Evolutionary conservation across 2,329 filamentous ascomycete genomes (phyloP), one percentile per base, ranked within the genome.

Genomic region (Magnaporthiopsis poae): DNA sequence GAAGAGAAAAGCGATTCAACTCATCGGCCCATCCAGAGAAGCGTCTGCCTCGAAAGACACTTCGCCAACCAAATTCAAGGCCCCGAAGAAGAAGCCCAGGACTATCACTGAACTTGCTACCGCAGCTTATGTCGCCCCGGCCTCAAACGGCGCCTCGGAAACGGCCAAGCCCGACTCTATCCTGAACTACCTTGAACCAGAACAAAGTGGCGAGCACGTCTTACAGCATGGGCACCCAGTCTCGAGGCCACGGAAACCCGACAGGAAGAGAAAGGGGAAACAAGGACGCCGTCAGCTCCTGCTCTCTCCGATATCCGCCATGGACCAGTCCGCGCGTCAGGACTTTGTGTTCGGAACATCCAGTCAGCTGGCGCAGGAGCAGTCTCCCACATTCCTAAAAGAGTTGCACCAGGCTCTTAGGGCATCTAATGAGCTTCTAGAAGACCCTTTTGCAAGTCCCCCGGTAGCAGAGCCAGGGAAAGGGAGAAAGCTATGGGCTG

Each of bases 291-390:
- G 80, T 27, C 78, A 80, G 60, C 75, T 84, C 25, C 74, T 96
- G 2, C 78, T 91, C 13, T 91, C 90, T 0, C 91, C 91, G 0
- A 80, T 79, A 63, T 84, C 88, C 31, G 92, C 91, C 1, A 76
- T 88, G 61, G 84, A 84, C 65, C 83, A 89, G 70, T 84, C 90
- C 18, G 81, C 84, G 3, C 80, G 84, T 1, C 92, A 95, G 74
- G 86, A 92, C 68, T 90, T 93, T 72, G 78, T 96, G 0, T 96
- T 96, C 76, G 92, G 91, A 0, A 95, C 91, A 0, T 93, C 90
- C 1, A 96, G 92, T 74, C 92, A 96, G 74, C 78, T 96, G 31
- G 89, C 88, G 18, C 79, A 83, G 66, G 90, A 92, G 67, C 86
- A 92, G 52, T 90, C 89, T 0, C 89, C 90, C 0, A 84, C 83